Percentiles rank a stretch among this genome's conserved stretches.
Conservation (phyloP, 352 stramenopile species). For the Peronospora belbahrii region DNA sequence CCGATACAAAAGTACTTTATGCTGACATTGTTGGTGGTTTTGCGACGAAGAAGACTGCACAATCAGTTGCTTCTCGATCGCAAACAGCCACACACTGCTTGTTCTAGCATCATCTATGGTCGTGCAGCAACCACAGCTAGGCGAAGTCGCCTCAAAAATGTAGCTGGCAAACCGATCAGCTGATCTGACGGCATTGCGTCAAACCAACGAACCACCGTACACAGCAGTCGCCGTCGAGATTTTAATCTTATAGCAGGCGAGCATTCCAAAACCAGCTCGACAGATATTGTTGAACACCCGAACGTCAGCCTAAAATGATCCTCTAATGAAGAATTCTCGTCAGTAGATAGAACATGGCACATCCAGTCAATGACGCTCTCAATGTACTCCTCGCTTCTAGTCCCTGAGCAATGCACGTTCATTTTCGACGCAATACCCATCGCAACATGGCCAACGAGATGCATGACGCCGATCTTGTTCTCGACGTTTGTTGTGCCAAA, state of each 20-base stretch:
- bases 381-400: slow-evolving; percentile 11
- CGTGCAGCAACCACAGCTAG: slow-evolving; percentile 22
- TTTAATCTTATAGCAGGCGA: neutral
- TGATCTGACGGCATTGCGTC: slow-evolving; percentile 6
- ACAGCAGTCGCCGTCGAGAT: slow-evolving; percentile 6
- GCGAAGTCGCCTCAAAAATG: slow-evolving; percentile 26
- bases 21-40: neutral
- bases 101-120: neutral
- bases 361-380: slow-evolving; percentile 17
- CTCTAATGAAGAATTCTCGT: slow-evolving; percentile 4
- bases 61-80: neutral
- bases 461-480: slow-evolving; percentile 9
- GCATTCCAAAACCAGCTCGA: slow-evolving; percentile 19
- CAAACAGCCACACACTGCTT: neutral
- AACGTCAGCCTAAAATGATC: slow-evolving; percentile 11
- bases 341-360: slow-evolving; percentile 11
- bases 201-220: slow-evolving; percentile 20
- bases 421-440: slow-evolving; percentile 2
- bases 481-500: slow-evolving; percentile 1
- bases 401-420: neutral
- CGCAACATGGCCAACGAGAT: slow-evolving; percentile 12
- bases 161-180: slow-evolving; percentile 8
- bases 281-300: slow-evolving; percentile 6
- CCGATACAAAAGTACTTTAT: neutral
- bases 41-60: neutral